Evolutionary conservation across 2,329 filamentous ascomycete species (phyloP), one percentile per base, ranked within the genome.

Genomic region (Lanzia echinophila): DNA sequence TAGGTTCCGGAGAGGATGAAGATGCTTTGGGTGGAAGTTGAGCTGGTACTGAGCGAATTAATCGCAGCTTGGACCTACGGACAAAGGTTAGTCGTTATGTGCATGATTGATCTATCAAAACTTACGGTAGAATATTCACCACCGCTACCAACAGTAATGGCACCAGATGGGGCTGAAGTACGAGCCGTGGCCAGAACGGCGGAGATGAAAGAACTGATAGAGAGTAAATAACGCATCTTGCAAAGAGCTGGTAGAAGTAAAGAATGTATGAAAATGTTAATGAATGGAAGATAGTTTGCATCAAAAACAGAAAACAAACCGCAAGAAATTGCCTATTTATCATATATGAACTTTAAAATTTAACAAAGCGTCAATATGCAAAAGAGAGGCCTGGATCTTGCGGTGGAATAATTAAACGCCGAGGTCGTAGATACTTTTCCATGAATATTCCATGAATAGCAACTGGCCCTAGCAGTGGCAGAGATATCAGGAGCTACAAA

Each of bases 1-100:
- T 83, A 83, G 39, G 75, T 81, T 4, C 80, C 79, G 42, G 75
- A 66, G 56, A 76, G 65, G 62, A 82, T 78, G 69, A 81, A 81
- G 65, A 82, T 78, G 58, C 69, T 73, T 57, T 80, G 76, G 12
- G 72, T 70, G 1, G 67, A 58, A 12, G 73, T 74, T 8, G 71
- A 70, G 3, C 70, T 68, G 3, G 71, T 73, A 55, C 71, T 73
- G n/a, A 81, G 68, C 15, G 77, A 74, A 52, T 76, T 65, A 44
- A 82, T 72, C 3, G 79, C 78, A 28, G 69, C 66, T 67, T 77
- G 73, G 47, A 80, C 70, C 69, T 70, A 38, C 17, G 39, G 12
- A 17, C 8, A 42, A 17, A 20, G 19, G 3, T 20, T 5, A 36
- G 43, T 15, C 31, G 19, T 20, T n/a, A 24, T 31, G 38, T 8